These are phyloP conservation scores for Ilyonectria destructans DNA, from an alignment of 2,329 filamentous ascomycete species.

Conservation along the genomic window DNA sequence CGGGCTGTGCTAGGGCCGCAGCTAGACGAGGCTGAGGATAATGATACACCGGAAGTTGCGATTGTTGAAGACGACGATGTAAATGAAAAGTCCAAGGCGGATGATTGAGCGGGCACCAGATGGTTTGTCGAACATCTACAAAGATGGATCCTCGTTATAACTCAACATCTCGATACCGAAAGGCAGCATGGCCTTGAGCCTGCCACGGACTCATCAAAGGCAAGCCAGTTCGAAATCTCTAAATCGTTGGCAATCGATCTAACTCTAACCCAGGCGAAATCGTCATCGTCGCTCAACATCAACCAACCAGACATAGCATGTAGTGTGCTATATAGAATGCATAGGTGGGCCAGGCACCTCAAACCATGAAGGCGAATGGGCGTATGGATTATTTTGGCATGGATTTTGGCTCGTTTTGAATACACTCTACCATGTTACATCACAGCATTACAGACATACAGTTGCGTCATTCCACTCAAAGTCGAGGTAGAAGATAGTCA, in stretches of 20 bases:
- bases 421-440: background rate
- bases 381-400: constrained; percentile 37
- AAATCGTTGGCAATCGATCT: background rate
- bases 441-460: background rate
- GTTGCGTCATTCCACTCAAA: background rate
- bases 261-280: background rate
- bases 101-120: constrained; percentile 21
- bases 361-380: constrained; percentile 29
- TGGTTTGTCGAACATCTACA: background rate
- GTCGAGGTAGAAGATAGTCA: background rate
- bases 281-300: background rate
- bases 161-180: background rate
- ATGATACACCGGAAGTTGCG: constrained; percentile 35
- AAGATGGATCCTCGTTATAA: background rate
- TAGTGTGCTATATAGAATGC: constrained; percentile 12
- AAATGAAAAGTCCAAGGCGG: constrained; percentile 24
- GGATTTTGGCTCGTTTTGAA: background rate
- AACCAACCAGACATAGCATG: background rate
- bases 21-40: constrained; percentile 33
- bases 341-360: constrained; percentile 47
- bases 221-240: background rate
- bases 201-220: background rate
- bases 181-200: background rate
- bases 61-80: constrained; percentile 38
- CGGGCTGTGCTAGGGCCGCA: constrained; percentile 52